Conservation (phyloP, 768 basidiomycete species). For the Phlegmacium glaucopus region DNA sequence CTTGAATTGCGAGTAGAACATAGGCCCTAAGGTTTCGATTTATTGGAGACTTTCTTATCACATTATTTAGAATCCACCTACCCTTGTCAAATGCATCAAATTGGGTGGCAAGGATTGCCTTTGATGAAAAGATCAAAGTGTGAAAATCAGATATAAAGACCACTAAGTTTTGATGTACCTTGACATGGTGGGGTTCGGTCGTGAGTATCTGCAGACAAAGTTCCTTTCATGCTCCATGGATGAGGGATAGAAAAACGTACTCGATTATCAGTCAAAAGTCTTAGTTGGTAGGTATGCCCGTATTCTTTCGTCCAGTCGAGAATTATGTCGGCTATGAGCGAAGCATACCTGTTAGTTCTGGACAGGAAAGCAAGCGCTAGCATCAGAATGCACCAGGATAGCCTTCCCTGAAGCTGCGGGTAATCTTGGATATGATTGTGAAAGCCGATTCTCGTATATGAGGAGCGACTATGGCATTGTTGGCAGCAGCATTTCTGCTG, state of each 20-base stretch:
- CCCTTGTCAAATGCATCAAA: slow-evolving; percentile 50
- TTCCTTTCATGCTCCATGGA: slow-evolving; percentile 10
- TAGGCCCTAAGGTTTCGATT: slow-evolving; percentile 17
- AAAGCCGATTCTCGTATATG: slow-evolving; percentile 11
- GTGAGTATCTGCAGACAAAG: slow-evolving; percentile 33
- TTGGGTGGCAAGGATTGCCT: slow-evolving; percentile 46
- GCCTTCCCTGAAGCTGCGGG: slow-evolving; percentile 19
- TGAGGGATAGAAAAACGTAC: slow-evolving; percentile 19
- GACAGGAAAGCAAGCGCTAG: not conserved
- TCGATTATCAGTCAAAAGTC: slow-evolving; percentile 27
- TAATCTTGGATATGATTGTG: slow-evolving; percentile 6
- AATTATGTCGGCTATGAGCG: slow-evolving; percentile 29
- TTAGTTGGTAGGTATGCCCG: slow-evolving; percentile 29
- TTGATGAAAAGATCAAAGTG: not conserved
- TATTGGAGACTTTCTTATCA: not conserved
- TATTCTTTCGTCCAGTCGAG: slow-evolving; percentile 20
- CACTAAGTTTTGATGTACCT: slow-evolving; percentile 21
- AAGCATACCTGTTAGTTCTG: not conserved
- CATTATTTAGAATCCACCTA: slow-evolving; percentile 15
- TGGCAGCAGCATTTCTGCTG: slow-evolving; percentile 10
- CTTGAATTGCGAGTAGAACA: slow-evolving; percentile 21
- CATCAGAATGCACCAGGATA: slow-evolving; percentile 27
- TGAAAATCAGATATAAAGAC: not conserved
- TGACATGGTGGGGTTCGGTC: slow-evolving; percentile 45
- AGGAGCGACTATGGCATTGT: slow-evolving; percentile 14